Evolutionary conservation across 352 stramenopile genomes (phyloP).

Genomic region (Globisporangium ultimum): DNA sequence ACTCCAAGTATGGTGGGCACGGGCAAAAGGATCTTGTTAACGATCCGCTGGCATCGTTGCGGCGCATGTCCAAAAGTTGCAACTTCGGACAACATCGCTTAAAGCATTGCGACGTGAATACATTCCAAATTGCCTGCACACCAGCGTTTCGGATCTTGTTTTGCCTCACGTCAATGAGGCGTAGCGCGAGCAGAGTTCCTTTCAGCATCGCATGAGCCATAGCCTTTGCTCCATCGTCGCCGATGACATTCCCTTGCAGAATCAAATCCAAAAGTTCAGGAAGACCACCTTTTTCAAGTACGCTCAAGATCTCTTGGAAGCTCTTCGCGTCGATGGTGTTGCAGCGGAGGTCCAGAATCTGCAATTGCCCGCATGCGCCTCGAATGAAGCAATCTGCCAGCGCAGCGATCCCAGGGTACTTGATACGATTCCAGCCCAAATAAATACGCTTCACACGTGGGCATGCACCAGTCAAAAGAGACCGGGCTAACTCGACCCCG

Average conservation of each 20-base stretch:
- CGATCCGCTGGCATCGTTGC: slow-evolving; percentile 47
- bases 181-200: slow-evolving; percentile 38
- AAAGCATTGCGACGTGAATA: slow-evolving; percentile 54
- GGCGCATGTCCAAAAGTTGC: slow-evolving; percentile 57
- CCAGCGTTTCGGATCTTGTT: slow-evolving; percentile 67
- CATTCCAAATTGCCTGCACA: slow-evolving; percentile 59
- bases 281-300: slow-evolving; percentile 45
- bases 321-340: slow-evolving; percentile 55
- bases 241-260: slow-evolving; percentile 55
- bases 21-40: slow-evolving; percentile 54
- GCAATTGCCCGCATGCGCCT: slow-evolving; percentile 48
- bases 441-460: slow-evolving; percentile 51
- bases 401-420: slow-evolving; percentile 43
- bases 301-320: slow-evolving; percentile 31
- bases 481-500: slow-evolving; percentile 50
- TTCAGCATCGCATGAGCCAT: slow-evolving; percentile 54
- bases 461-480: slow-evolving; percentile 64
- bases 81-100: slow-evolving; percentile 53
- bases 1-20: slow-evolving; percentile 48
- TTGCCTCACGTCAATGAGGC: slow-evolving; percentile 52
- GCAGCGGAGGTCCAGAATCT: slow-evolving; percentile 57
- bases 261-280: slow-evolving; percentile 49
- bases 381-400: slow-evolving; percentile 52
- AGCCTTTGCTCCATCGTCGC: slow-evolving; percentile 51
- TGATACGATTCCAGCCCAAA: slow-evolving; percentile 69